Evolutionary conservation across 306 rosid genomes (phyloP), one percentile per base, ranked within the genome.

Genomic region (Elaeagnus macrophylla): DNA sequence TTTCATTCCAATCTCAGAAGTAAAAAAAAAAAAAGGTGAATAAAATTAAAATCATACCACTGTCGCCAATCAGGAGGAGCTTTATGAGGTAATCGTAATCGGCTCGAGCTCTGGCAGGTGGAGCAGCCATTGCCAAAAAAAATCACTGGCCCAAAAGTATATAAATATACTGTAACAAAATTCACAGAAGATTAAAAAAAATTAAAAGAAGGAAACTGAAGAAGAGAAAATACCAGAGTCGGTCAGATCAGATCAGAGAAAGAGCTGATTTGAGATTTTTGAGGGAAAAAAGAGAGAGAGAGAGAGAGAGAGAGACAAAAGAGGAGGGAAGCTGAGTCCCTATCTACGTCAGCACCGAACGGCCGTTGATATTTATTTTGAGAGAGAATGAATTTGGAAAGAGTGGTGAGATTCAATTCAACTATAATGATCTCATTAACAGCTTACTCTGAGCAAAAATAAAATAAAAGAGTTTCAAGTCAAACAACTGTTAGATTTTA

Each of bases 31-130:
- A 43, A 18, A 5, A 19, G 7, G 35, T 53, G 51, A 14, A 51
- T 8, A 48, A 59, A 36, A 5, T 61, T 25, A 59, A 67, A 52
- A 77, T n/a, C 63, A 59, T 71, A 89, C 97, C 97, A 79, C 97
- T 89, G 61, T 89, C 97, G 75, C 97, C 97, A 78, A 89, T 89
- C 63, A 89, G 80, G 44, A 89, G 95, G 69, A 89, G 97, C 76
- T 89, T 89, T 57, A 89, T 82, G 51, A 89, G 97, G 59, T 81
- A 89, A 77, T 89, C 97, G 62, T 89, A 85, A 81, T 89, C 97
- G 56, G 97, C 95, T 54, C 97, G 93, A 65, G 95, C 97, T 81
- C 97, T 74, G 6, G 85, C 94, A 40, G 97, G 97, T 55, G 89
- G 95, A 69, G 81, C 75, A 62, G 81, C 74, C 81, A 76, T 75